Percentiles rank a stretch among this genome's conserved stretches.
Conservation (phyloP, 78 protist species). For the Monosiga brevicollis region DNA sequence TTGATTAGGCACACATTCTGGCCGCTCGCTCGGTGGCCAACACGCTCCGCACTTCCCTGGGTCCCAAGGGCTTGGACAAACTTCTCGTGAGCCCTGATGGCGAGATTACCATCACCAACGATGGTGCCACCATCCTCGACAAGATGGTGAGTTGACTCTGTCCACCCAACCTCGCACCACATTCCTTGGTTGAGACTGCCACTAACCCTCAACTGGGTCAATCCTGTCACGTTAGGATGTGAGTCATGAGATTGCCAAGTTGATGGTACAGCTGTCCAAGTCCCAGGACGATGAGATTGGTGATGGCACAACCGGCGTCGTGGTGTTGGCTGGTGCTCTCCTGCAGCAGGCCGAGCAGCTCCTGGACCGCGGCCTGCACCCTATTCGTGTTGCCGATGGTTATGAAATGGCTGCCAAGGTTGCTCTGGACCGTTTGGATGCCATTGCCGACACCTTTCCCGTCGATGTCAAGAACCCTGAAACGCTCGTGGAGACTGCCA, state of each 20-base stretch:
- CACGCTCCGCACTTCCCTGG: conserved; percentile 87
- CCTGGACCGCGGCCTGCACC: conserved; percentile 94
- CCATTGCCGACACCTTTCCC: conserved; percentile 48
- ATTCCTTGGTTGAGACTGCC: neutral
- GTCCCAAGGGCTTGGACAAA: conserved; percentile 97
- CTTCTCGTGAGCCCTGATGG: conserved; percentile 93
- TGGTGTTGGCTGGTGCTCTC: conserved; percentile 98
- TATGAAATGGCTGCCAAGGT: conserved; percentile 36
- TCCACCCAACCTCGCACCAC: neutral
- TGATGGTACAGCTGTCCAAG: conserved; percentile 93
- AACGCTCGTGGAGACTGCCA: conserved; percentile 78
- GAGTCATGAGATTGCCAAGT: conserved; percentile 89
- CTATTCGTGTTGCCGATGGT: conserved; percentile 89
- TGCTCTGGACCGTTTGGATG: conserved; percentile 42
- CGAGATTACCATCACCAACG: conserved; percentile 94
- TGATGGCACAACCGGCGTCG: conserved; percentile 99
- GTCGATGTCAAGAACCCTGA: conserved; percentile 41
- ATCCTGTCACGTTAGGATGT: too few relatives aligned
- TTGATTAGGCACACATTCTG: conserved; percentile 63
- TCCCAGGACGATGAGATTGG: conserved; percentile 99
- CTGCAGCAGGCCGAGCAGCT: conserved; percentile 90
- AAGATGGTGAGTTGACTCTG: conserved; percentile 40
- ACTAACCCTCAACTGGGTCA: conserved; percentile 5
- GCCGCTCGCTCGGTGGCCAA: conserved; percentile 90
- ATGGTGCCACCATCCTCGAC: conserved; percentile 97